Percentiles rank a stretch among this genome's conserved stretches.
Conservation (phyloP, 1,139 yeast species). For the Pichia inconspicua region DNA sequence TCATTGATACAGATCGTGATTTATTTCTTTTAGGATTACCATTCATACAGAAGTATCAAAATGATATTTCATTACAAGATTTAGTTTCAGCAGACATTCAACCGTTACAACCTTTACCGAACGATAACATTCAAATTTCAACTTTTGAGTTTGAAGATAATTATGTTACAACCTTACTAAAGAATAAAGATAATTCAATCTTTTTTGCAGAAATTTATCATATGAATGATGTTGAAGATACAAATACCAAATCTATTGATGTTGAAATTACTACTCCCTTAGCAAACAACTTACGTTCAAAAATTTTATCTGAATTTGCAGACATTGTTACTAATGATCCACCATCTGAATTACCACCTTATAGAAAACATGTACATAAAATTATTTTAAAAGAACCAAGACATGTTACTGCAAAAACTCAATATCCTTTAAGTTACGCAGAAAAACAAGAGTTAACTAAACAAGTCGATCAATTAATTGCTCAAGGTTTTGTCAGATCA, state of each 20-base stretch:
- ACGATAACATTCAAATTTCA: not conserved
- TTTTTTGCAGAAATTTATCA: not conserved
- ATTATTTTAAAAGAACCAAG: not conserved
- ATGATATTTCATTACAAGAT: not conserved
- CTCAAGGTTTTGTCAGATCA: not conserved
- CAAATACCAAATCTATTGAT: not conserved
- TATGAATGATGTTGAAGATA: not conserved
- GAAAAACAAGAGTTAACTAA: conserved; percentile 1
- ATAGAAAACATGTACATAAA: not conserved
- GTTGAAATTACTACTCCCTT: not conserved
- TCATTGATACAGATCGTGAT: not conserved
- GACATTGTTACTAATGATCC: conserved; percentile 3
- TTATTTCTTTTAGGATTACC: not conserved
- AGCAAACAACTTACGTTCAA: not conserved
- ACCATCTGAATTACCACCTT: conserved; percentile 2
- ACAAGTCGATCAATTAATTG: not conserved
- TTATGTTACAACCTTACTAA: not conserved
- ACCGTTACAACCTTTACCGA: no score
- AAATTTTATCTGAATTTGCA: not conserved
- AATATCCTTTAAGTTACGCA: not conserved
- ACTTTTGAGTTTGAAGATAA: not conserved
- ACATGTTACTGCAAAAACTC: not conserved
- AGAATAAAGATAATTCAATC: not conserved
- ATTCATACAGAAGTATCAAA: not conserved
- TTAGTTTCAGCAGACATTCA: no score